Evolutionary conservation across 164 flowering plant genomes (phyloP), one percentile per base, ranked within the genome.

Genomic region (Houttuynia cordata): DNA sequence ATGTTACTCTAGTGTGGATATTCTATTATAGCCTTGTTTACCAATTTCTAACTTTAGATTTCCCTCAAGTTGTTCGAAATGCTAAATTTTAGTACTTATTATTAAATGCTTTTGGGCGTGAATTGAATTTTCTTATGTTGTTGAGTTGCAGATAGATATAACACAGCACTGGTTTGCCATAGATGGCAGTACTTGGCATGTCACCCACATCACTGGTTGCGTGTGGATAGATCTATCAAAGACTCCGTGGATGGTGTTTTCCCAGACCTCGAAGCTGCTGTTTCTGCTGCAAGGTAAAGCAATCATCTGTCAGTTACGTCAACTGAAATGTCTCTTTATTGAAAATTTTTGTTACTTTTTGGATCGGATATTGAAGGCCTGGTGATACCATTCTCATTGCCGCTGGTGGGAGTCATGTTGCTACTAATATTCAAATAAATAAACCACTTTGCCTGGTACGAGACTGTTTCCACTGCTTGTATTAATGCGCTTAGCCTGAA

Each of bases 131-230:
- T 12, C 1, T 42, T 42, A 14, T 61, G 55, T 18, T 20, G 37
- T 39, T 40, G 17, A 21, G 20, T 79, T 88, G 96, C 99, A 93
- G 99, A 93, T 85, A 80, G 99, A 76, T 82, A 84, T 90, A 90
- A 90, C 81, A 76, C 96, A 68, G 97, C 97, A 80, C 99, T 88
- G 75, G 97, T 90, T 93, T 93, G 96, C 96, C 88, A 79, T 85
- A 88, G 96, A 88, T 93, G 97, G 99, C 69, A 65, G 45, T 81
- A 79, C 73, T 69, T 90, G 74, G 99, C 96, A 45, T 90, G 96
- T 72, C 99, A 93, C 67, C 99, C 97, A 69, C 92, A 83, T 34
- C 68, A 83, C 47, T 93, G 97, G 96, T 71, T 93, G 64, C 80
- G 97, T 53, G 96, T 90, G 40, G 95, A 90, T 41, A 70, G 81